These are phyloP conservation scores for Aspergillus sergii DNA, from an alignment of 2,329 filamentous ascomycete genomes.

Conservation along the genomic window DNA sequence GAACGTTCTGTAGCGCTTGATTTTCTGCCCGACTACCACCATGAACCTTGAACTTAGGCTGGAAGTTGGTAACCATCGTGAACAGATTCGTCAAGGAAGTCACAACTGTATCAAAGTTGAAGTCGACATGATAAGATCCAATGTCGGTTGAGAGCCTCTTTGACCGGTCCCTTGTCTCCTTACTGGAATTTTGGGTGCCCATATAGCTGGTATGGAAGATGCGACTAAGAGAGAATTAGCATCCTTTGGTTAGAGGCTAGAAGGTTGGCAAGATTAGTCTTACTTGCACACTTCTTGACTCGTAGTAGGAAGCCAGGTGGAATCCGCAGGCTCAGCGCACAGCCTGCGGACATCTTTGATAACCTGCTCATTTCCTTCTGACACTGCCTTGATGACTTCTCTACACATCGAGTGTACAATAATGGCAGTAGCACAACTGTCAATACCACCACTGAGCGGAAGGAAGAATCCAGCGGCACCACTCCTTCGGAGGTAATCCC, in stretches of 20 bases:
- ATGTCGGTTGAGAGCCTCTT: constrained; percentile 62
- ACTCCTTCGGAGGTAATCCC: constrained; percentile 45
- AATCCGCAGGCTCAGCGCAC: constrained; percentile 50
- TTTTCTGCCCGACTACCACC: constrained; percentile 66
- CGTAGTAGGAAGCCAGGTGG: constrained; percentile 56
- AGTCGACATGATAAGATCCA: constrained; percentile 70
- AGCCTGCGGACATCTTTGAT: constrained; percentile 57
- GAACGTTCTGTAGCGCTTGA: constrained; percentile 68
- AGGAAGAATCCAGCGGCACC: constrained; percentile 43
- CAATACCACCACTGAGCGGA: constrained; percentile 44
- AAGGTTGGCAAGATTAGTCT: constrained; percentile 4
- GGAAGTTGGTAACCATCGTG: constrained; percentile 60
- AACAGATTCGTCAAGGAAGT: constrained; percentile 64
- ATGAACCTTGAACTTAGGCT: constrained; percentile 64
- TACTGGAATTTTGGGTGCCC: constrained; percentile 69
- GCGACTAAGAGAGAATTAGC: constrained; percentile 27
- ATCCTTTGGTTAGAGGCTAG: not conserved
- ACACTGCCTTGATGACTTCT: constrained; percentile 38
- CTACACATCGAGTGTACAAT: constrained; percentile 46
- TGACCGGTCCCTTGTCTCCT: constrained; percentile 68
- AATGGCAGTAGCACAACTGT: constrained; percentile 41
- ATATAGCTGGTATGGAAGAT: constrained; percentile 70
- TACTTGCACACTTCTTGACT: constrained; percentile 61
- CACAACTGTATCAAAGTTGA: constrained; percentile 72
- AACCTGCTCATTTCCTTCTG: constrained; percentile 50